A percentile compares a stretch with the other conserved stretches of the same genome.
Evolutionary conservation across 345 rosid species (phyloP).

Genomic region (Sonneratia caseolaris): DNA sequence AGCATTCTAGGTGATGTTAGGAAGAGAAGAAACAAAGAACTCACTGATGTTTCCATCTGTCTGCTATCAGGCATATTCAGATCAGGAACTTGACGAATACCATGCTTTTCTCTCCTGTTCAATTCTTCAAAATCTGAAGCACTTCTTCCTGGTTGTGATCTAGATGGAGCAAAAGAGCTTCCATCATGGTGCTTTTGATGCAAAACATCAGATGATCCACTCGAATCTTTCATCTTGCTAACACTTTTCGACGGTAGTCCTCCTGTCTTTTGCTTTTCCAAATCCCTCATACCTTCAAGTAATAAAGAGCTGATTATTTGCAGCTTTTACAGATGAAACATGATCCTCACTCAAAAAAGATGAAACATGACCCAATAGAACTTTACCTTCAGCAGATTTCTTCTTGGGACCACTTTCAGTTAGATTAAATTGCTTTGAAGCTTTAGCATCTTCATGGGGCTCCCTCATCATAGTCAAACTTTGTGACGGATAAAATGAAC

Average conservation of each 20-base stretch:
- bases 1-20: neutral
- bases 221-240: conserved; percentile 46
- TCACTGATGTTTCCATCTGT: conserved; percentile 39
- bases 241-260: conserved; percentile 29
- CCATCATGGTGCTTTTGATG: conserved; percentile 45
- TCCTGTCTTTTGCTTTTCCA: conserved; percentile 43
- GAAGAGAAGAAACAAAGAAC: conserved; percentile 13
- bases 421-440: conserved; percentile 31
- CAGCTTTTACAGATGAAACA: conserved; percentile 27
- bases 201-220: conserved; percentile 30
- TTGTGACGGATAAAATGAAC: conserved; percentile 21
- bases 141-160: conserved; percentile 38
- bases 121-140: conserved; percentile 33
- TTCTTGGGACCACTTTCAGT: conserved; percentile 39
- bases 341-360: neutral
- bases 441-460: conserved; percentile 23
- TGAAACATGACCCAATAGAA: conserved; percentile 16
- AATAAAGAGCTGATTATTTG: conserved; percentile 35
- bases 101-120: conserved; percentile 45
- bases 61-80: conserved; percentile 49
- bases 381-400: conserved; percentile 44
- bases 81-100: conserved; percentile 36
- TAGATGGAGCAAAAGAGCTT: conserved; percentile 31
- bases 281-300: conserved; percentile 29
- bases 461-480: conserved; percentile 25